These are phyloP conservation scores for Volvox reticuliferus DNA, from an alignment of 139 green algal genomes.

Conservation along the genomic window DNA sequence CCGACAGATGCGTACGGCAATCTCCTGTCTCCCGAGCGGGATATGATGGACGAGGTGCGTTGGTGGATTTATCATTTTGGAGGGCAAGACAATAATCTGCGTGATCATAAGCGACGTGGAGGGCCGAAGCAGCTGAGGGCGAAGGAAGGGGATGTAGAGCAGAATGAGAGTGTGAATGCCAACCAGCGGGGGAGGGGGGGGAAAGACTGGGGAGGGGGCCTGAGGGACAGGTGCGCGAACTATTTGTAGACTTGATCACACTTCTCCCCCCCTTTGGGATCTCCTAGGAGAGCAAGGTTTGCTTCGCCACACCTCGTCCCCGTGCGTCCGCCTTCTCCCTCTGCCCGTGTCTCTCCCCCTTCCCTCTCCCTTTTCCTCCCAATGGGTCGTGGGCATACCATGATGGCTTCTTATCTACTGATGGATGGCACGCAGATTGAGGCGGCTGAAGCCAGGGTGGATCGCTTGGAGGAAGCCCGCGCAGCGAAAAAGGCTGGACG, in stretches of 20 bases:
- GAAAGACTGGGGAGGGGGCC: too few species aligned
- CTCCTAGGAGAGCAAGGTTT: too few species aligned
- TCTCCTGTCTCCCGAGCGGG: constrained; percentile 33
- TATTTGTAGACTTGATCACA: too few species aligned
- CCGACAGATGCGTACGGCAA: constrained; percentile 43
- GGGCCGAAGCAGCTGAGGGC: too few species aligned
- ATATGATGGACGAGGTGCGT: constrained; percentile 21
- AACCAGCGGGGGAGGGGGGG: not conserved
- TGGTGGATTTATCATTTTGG: too few species aligned
- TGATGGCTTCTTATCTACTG: too few species aligned
- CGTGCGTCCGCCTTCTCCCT: not conserved
- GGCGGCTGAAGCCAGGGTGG: constrained; percentile 6
- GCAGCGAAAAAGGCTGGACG: not conserved
- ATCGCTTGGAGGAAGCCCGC: not conserved
- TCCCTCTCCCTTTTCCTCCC: not conserved
- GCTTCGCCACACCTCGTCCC: not conserved
- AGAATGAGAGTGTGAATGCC: not conserved
- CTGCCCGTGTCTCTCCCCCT: not conserved
- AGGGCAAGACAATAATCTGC: too few species aligned
- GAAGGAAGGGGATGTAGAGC: not conserved
- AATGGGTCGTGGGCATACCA: too few species aligned
- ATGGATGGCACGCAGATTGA: not conserved
- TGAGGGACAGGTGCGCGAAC: too few species aligned
- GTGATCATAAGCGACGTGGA: too few species aligned
- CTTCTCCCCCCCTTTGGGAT: too few species aligned